Evolutionary conservation across 768 basidiomycete species (phyloP).

Genomic region (Rhodotorula taiwanensis): DNA sequence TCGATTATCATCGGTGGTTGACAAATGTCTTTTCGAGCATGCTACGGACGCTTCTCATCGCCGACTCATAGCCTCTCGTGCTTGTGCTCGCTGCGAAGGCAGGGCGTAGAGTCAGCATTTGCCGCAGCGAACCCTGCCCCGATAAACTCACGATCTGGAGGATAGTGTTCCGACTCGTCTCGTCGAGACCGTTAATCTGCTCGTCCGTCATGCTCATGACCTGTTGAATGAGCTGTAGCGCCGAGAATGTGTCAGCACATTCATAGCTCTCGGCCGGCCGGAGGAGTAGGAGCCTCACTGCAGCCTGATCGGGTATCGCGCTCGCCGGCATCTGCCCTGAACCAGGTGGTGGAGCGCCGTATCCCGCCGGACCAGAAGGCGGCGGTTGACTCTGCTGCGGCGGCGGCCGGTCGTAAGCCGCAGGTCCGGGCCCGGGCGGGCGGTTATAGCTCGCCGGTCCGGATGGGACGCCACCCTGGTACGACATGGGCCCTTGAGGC

Average conservation of each 20-base stretch:
- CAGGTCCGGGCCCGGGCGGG: conserved; percentile 20
- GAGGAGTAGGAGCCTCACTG: conserved; percentile 4
- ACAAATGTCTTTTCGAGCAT: too few species aligned
- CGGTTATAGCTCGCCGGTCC: conserved; percentile 33
- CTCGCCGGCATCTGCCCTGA: neutral
- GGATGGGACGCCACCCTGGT: conserved; percentile 28
- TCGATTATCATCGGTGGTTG: too few species aligned
- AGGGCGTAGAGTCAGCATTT: neutral
- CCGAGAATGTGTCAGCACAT: too few species aligned
- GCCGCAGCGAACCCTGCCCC: neutral
- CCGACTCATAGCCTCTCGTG: conserved; percentile 28
- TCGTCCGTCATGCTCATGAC: conserved; percentile 73
- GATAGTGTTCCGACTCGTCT: conserved; percentile 69
- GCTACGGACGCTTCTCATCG: neutral
- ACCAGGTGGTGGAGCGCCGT: conserved; percentile 24
- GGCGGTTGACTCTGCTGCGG: conserved; percentile 43
- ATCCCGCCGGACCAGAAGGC: conserved; percentile 51
- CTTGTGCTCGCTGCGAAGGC: conserved; percentile 16
- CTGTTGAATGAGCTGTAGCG: conserved; percentile 62
- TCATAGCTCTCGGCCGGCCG: conserved; percentile 32
- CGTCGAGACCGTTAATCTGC: conserved; percentile 73
- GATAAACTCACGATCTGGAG: conserved; percentile 62
- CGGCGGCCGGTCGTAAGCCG: conserved; percentile 22
- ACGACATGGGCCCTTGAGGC: conserved; percentile 30
- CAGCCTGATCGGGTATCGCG: conserved; percentile 3